A percentile compares a stretch with the other conserved stretches of the same genome.
These are phyloP conservation scores for Diplotaxis tenuifolia DNA, from an alignment of 345 rosid species.

Conservation along the genomic window DNA sequence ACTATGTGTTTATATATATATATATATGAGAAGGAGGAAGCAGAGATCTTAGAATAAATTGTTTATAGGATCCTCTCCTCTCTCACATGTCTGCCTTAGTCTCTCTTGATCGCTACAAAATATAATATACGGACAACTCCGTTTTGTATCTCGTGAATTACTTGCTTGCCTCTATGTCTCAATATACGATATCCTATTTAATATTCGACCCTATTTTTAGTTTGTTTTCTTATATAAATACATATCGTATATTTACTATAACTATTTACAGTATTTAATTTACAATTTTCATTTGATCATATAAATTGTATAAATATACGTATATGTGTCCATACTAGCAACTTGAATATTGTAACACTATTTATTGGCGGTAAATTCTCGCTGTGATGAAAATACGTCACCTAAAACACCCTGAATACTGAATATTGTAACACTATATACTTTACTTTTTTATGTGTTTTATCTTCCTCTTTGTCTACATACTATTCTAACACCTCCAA, in stretches of 20 bases:
- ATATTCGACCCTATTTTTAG: conserved; percentile 9
- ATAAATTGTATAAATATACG: conserved; percentile 4
- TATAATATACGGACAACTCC: conserved; percentile 40
- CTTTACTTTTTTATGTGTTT: background rate
- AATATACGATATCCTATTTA: conserved; percentile 35
- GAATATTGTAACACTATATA: background rate
- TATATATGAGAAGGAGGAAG: conserved; percentile 20
- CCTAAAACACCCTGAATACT: too few relatives aligned
- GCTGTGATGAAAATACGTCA: conserved; percentile 1
- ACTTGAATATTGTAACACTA: conserved; percentile 10
- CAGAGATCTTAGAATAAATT: conserved; percentile 28
- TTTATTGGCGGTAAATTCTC: conserved; percentile 11
- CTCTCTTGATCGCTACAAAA: conserved; percentile 44
- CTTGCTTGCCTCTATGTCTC: conserved; percentile 42
- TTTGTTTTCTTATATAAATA: conserved; percentile 28
- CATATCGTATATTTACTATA: background rate
- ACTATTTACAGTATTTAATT: background rate
- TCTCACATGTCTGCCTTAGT: conserved; percentile 41
- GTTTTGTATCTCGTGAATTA: conserved; percentile 42
- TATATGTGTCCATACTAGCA: conserved; percentile 12
- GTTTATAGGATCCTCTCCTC: conserved; percentile 34
- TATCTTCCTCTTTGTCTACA: conserved; percentile 6
- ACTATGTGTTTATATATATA: conserved; percentile 8
- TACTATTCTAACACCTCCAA: conserved; percentile 24
- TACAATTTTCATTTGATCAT: background rate